phyloP scores from a whole-genome alignment of 192 early-diverging fungal species.

The Pilobolus umbonatus region DNA sequence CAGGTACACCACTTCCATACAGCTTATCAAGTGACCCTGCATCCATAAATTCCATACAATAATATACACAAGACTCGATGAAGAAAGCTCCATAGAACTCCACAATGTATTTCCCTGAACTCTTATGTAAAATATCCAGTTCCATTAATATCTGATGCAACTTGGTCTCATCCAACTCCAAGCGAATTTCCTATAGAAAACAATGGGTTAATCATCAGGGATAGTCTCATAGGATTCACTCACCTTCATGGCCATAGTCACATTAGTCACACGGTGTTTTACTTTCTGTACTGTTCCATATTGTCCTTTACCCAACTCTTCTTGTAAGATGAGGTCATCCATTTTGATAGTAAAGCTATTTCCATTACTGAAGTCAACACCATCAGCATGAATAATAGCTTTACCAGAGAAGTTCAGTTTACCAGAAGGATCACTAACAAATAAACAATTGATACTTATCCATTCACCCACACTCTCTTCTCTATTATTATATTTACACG shows the following conservation, averaged over 20 bases:
- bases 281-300: slow-evolving; percentile 93
- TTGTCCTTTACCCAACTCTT: slow-evolving; percentile 87
- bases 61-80: slow-evolving; percentile 93
- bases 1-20: slow-evolving; percentile 76
- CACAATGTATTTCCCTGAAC: slow-evolving; percentile 84
- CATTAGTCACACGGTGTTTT: slow-evolving; percentile 78
- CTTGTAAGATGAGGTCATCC: slow-evolving; percentile 70
- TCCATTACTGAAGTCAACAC: slow-evolving; percentile 89
- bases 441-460: background rate
- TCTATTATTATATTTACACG: slow-evolving; percentile 44
- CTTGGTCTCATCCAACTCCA: slow-evolving; percentile 84
- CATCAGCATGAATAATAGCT: slow-evolving; percentile 83
- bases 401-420: slow-evolving; percentile 90
- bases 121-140: slow-evolving; percentile 88
- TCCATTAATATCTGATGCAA: slow-evolving; percentile 96
- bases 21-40: slow-evolving; percentile 87
- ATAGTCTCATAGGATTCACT: background rate
- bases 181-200: slow-evolving; percentile 71
- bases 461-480: background rate
- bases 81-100: slow-evolving; percentile 98
- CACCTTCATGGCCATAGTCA: slow-evolving; percentile 84
- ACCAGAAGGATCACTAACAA: slow-evolving; percentile 69
- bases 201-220: background rate
- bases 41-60: slow-evolving; percentile 99
- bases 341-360: slow-evolving; percentile 85